phyloP scores from a whole-genome alignment of 1,284 basidiomycete species.

The Heterobasidion irregulare region DNA sequence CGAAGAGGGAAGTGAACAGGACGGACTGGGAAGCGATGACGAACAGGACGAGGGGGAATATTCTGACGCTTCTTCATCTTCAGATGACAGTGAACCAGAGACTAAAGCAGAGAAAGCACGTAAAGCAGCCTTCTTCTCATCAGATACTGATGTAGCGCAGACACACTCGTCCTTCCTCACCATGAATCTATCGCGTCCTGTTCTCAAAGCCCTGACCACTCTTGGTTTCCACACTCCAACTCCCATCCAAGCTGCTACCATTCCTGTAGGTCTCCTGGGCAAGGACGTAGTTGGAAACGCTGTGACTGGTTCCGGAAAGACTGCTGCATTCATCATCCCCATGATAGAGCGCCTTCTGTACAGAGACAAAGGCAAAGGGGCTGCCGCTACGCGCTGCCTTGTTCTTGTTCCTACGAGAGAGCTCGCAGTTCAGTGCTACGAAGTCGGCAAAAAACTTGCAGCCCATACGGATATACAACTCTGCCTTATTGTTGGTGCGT shows the following conservation, averaged over 20 bases:
- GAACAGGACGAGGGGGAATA: slow-evolving; percentile 28
- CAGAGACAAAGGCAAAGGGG: slow-evolving; percentile 77
- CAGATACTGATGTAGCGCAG: slow-evolving; percentile 38
- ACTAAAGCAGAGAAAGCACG: slow-evolving; percentile 68
- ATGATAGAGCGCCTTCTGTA: slow-evolving; percentile 89
- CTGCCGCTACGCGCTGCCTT: slow-evolving; percentile 89
- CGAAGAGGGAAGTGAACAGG: slow-evolving; percentile 33
- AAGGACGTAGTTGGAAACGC: slow-evolving; percentile 95
- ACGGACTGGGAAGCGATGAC: slow-evolving; percentile 18
- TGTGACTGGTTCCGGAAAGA: slow-evolving; percentile 95
- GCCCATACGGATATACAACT: slow-evolving; percentile 85
- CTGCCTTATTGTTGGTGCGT: slow-evolving; percentile 80
- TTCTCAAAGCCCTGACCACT: slow-evolving; percentile 79
- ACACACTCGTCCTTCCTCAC: slow-evolving; percentile 66
- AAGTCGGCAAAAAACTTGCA: slow-evolving; percentile 81
- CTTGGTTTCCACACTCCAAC: slow-evolving; percentile 85
- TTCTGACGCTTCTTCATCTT: slow-evolving; percentile 26
- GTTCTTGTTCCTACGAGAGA: slow-evolving; percentile 92
- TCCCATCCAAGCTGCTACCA: slow-evolving; percentile 89
- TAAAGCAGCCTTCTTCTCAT: slow-evolving; percentile 82
- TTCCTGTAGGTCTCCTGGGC: slow-evolving; percentile 88
- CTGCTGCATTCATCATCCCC: slow-evolving; percentile 92
- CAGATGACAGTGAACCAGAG: slow-evolving; percentile 53
- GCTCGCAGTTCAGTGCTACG: slow-evolving; percentile 90
- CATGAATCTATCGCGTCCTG: slow-evolving; percentile 85